phyloP scores from a whole-genome alignment of 192 early-diverging fungal genomes.

The Cladochytrium replicatum region DNA sequence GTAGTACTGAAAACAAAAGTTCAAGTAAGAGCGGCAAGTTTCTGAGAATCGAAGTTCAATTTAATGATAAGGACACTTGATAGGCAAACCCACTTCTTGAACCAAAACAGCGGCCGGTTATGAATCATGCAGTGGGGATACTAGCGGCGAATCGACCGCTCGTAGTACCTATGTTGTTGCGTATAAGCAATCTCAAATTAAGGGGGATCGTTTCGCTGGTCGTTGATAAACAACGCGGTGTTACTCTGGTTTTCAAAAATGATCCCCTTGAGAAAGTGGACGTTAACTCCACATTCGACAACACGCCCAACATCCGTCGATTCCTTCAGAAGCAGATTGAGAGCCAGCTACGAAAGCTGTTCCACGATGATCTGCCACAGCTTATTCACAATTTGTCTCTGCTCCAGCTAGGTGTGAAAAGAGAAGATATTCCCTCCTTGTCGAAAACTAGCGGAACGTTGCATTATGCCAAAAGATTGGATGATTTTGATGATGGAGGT shows the following conservation, averaged over 20 bases:
- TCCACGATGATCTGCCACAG: slow-evolving; percentile 86
- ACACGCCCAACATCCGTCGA: slow-evolving; percentile 71
- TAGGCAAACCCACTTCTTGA: slow-evolving; percentile 64
- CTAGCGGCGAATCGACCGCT: slow-evolving; percentile 89
- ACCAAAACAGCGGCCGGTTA: slow-evolving; percentile 10
- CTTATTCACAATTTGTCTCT: slow-evolving; percentile 87
- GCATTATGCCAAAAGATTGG: background rate
- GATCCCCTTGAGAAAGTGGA: slow-evolving; percentile 89
- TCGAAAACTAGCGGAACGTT: background rate
- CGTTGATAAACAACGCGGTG: slow-evolving; percentile 85
- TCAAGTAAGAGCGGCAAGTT: slow-evolving; percentile 46
- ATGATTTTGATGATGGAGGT: background rate
- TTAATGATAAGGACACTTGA: background rate
- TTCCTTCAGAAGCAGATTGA: slow-evolving; percentile 91
- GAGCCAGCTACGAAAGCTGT: slow-evolving; percentile 74
- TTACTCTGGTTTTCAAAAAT: slow-evolving; percentile 95
- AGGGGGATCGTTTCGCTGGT: slow-evolving; percentile 89
- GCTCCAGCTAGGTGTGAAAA: slow-evolving; percentile 10
- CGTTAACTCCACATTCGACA: slow-evolving; percentile 96
- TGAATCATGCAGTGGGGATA: slow-evolving; percentile 15
- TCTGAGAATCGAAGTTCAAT: slow-evolving; percentile 16
- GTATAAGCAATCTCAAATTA: slow-evolving; percentile 79
- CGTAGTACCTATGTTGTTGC: slow-evolving; percentile 89
- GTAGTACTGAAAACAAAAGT: slow-evolving; percentile 88
- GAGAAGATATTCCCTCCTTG: background rate